phyloP scores from a whole-genome alignment of 2,329 filamentous ascomycete species.

The Claviceps africana region DNA sequence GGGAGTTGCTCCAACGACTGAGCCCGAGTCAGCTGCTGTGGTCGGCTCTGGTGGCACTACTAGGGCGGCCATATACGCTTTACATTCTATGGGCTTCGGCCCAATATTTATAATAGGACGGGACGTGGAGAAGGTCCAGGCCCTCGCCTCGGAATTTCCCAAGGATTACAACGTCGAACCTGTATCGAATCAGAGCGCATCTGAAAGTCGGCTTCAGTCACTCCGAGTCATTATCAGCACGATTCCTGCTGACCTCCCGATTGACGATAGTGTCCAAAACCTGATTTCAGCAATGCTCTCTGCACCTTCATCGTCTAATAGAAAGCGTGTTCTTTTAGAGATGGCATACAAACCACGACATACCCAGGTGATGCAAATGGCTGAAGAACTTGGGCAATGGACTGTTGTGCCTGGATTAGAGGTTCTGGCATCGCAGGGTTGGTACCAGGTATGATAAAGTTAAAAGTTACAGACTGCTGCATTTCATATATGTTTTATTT shows the following conservation, averaged over 20 bases:
- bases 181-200: constrained; percentile 35
- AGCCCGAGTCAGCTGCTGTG: constrained; percentile 50
- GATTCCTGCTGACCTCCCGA: constrained; percentile 75
- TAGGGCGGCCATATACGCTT: constrained; percentile 76
- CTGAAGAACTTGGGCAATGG: constrained; percentile 60
- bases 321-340: constrained; percentile 58
- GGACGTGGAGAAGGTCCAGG: constrained; percentile 51
- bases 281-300: constrained; percentile 42
- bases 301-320: constrained; percentile 19
- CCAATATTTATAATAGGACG: constrained; percentile 83
- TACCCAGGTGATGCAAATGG: constrained; percentile 75
- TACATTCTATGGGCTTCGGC: constrained; percentile 68
- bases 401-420: constrained; percentile 74
- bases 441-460: constrained; percentile 57
- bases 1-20: constrained; percentile 35
- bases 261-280: constrained; percentile 57
- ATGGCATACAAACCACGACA: constrained; percentile 90
- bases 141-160: constrained; percentile 61
- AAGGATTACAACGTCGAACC: constrained; percentile 53
- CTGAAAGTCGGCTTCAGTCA: constrained; percentile 36
- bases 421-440: constrained; percentile 78
- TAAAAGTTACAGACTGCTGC: constrained; percentile 6
- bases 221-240: constrained; percentile 67
- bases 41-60: constrained; percentile 87
- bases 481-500: background rate